Evolutionary conservation across 2,329 filamentous ascomycete genomes (phyloP), one percentile per base, ranked within the genome.

Genomic region (Penicillium polonicum): DNA sequence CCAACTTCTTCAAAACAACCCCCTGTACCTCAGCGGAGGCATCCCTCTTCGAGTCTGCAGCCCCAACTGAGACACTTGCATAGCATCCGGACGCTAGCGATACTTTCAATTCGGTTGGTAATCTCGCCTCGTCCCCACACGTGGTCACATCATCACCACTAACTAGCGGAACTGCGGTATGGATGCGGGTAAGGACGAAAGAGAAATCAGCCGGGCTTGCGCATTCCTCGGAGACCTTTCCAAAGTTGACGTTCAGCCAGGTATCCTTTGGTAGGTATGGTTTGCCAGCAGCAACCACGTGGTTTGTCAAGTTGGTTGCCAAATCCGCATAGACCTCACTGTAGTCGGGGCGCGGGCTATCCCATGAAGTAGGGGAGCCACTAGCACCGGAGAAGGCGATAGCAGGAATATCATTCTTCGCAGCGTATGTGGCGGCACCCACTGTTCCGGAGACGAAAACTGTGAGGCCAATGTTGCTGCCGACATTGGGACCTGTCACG

Each of bases 181-280:
- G 74, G 67, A 90, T 84, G 19, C 87, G 79, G 46, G 79, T 85
- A 33, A 90, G 74, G 5, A 90, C 82, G 71, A 84, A 91, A 64
- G 81, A 80, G 78, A 88, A 88, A 53, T 86, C 74, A 31, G 74
- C 74, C 0, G 80, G 70, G 23, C 76, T 74, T 13, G 75, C 78
- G 74, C 88, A 90, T 51, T 72, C 70, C 6, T 74, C 72, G 2
- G 68, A 73, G 1, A 84, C 81, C 5, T 43, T 58, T 5, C 85
- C 84, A 66, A 88, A 88, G 74, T 90, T 90, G 65, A 90, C 86
- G 63, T 90, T 90, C 33, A 90, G 79, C 70, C 81, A 89, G 3
- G 83, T 79, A 45, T 81, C 79, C 0, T 76, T 65, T 0, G 88
- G 87, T 4, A 90, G 78, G 67, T 88, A 89, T 0, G 88, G 88